Conservation (phyloP, 768 basidiomycete genomes). For the Gymnopilus dilepis region DNA sequence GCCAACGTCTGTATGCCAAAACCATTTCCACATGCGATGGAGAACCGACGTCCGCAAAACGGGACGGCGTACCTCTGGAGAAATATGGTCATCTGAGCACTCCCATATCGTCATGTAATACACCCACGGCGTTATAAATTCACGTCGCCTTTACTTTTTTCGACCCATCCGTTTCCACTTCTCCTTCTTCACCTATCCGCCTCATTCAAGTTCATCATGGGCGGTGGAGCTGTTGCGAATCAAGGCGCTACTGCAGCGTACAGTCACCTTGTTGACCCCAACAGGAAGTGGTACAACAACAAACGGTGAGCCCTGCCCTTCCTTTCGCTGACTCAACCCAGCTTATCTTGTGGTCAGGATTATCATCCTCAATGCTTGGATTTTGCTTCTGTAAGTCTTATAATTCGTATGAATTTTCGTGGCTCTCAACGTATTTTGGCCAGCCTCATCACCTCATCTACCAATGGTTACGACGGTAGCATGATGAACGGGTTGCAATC, state of each 20-base stretch:
- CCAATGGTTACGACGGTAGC: constrained; percentile 77
- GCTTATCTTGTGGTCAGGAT: constrained; percentile 41
- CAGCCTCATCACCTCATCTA: constrained; percentile 77
- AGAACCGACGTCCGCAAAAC: constrained; percentile 8
- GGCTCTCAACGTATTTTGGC: not conserved
- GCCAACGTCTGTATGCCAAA: not conserved
- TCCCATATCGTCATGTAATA: constrained; percentile 31
- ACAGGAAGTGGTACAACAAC: constrained; percentile 80
- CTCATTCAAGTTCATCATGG: constrained; percentile 48
- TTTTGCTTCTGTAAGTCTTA: constrained; percentile 60
- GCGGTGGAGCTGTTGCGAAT: constrained; percentile 51
- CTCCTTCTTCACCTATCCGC: constrained; percentile 27
- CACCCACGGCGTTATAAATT: constrained; percentile 41
- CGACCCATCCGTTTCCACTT: constrained; percentile 38
- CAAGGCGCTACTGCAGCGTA: constrained; percentile 42
- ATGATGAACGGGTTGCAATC: constrained; percentile 85
- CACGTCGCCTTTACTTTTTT: constrained; percentile 26
- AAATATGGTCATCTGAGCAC: constrained; percentile 44
- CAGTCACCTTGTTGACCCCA: constrained; percentile 65
- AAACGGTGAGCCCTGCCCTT: constrained; percentile 50
- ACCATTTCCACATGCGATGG: constrained; percentile 8
- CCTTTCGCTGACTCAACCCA: constrained; percentile 1
- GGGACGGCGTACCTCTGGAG: constrained; percentile 48
- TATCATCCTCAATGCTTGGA: constrained; percentile 65
- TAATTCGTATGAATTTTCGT: not conserved